Base-by-base conservation (phyloP, 768 basidiomycete genomes). In the Dendrothele bispora region DNA sequence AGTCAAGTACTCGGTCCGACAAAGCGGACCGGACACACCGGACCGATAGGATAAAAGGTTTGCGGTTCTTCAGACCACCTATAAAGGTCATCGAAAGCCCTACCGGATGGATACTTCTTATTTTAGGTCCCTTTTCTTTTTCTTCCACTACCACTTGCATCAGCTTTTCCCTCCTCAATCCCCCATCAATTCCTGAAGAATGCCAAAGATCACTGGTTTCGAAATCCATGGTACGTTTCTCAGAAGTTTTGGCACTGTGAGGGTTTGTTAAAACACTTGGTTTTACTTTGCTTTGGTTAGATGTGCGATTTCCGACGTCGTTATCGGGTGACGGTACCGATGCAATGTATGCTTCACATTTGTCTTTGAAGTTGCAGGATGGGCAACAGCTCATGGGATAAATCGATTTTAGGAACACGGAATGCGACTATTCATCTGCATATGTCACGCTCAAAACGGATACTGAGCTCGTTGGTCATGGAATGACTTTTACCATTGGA, bases 381-480 rank as follows among this genome's bases (percentile, higher is more conserved):
- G n/a, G n/a, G n/a, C n/a, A n/a, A n/a, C n/a, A n/a, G n/a, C n/a
- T n/a, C n/a, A n/a, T n/a, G n/a, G n/a, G n/a, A n/a, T n/a, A n/a
- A n/a, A n/a, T n/a, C n/a, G n/a, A n/a, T n/a, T 48, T 24, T 51
- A 91, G 89, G 92, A 95, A 97, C 67, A 88, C 88, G 26, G 91
- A 91, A 47, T 95, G 93, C 68, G 95, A 97, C 69, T 97, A 97
- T 68, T 94, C 91, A 2, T 90, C 93, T 2, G 95, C 95, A 5
- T 97, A 97, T 63, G 75, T 97, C 37, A 78, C 83, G 20, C 74
- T 98, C 48, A 69, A 79, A 52, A 95, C 89, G 3, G 74, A 86
- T n/a, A 75, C 82, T 20, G 76, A 82, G 43, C 82, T 95, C 36
- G 77, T 84, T 39, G 91, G 94, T n/a, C 83, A 92, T 56, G 92